Evolutionary conservation across 371 early-diverging fungal species (phyloP).

Genomic region (Mucor circinelloides): DNA sequence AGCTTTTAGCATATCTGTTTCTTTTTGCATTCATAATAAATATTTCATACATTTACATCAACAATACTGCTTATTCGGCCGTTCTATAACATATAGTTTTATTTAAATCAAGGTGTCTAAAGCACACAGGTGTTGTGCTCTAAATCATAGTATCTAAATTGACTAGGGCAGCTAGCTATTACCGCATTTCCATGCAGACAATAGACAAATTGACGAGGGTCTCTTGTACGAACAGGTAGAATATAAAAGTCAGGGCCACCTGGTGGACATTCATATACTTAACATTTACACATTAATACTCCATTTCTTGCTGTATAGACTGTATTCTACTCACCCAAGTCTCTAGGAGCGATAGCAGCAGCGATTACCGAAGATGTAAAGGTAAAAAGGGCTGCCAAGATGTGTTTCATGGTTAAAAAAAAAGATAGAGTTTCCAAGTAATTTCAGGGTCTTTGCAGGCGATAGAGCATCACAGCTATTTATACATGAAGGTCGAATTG

Average conservation of each 20-base stretch:
- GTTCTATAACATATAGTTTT: too few species aligned
- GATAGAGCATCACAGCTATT: background rate
- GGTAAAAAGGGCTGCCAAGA: background rate
- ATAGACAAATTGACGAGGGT: background rate
- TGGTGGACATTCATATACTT: background rate
- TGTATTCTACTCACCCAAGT: background rate
- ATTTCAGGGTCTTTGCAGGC: too few species aligned
- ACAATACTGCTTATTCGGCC: background rate
- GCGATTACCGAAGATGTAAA: background rate
- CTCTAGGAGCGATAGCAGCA: background rate
- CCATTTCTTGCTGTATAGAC: too few species aligned
- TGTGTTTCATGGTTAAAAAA: background rate
- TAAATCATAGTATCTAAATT: background rate
- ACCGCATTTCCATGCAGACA: background rate
- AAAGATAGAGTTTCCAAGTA: background rate
- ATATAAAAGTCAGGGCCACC: background rate
- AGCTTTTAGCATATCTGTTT: background rate
- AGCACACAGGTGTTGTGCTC: background rate
- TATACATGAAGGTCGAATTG: background rate
- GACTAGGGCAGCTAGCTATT: background rate
- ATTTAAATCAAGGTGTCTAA: background rate
- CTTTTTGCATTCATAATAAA: background rate
- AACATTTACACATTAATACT: background rate
- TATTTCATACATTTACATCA: background rate
- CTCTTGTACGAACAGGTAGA: background rate